A percentile compares a stretch with the other conserved stretches of the same genome.
Evolutionary conservation across 2,329 filamentous ascomycete species (phyloP).

Genomic region (Scedosporium aurantiacum): DNA sequence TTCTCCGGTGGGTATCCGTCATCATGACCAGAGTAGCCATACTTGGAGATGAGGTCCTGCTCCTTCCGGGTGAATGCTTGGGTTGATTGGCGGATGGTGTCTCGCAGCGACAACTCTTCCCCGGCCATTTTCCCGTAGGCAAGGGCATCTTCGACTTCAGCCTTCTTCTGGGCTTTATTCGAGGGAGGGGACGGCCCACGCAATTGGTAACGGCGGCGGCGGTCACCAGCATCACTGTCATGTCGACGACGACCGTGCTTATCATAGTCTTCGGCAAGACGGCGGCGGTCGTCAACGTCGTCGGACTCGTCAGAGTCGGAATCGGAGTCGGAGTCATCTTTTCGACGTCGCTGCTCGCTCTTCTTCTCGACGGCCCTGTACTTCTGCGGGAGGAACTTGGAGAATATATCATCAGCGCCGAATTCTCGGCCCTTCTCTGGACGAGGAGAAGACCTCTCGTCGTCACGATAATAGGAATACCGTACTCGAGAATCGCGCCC

Average conservation of each 20-base stretch:
- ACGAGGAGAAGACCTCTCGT: background rate
- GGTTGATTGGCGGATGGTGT: background rate
- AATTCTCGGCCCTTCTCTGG: conserved; percentile 13
- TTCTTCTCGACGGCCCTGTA: conserved; percentile 24
- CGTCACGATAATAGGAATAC: conserved; percentile 8
- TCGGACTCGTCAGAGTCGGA: conserved; percentile 17
- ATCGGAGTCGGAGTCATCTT: conserved; percentile 12
- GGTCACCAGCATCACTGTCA: background rate
- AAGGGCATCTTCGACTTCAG: background rate
- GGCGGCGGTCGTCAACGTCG: conserved; percentile 8
- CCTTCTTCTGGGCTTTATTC: background rate
- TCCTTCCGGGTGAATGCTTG: background rate
- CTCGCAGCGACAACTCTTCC: background rate
- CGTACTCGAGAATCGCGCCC: conserved; percentile 16
- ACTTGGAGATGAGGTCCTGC: background rate
- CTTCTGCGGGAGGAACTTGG: conserved; percentile 36
- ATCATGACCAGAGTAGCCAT: background rate
- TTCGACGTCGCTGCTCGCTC: conserved; percentile 17
- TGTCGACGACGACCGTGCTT: background rate
- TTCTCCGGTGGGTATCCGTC: background rate
- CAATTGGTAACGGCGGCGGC: conserved; percentile 12
- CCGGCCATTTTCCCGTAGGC: conserved; percentile 2
- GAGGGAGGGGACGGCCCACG: background rate
- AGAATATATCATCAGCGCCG: conserved; percentile 22
- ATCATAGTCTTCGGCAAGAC: background rate